These are phyloP conservation scores for Penicillium decumbens DNA, from an alignment of 2,329 filamentous ascomycete species.

Conservation along the genomic window DNA sequence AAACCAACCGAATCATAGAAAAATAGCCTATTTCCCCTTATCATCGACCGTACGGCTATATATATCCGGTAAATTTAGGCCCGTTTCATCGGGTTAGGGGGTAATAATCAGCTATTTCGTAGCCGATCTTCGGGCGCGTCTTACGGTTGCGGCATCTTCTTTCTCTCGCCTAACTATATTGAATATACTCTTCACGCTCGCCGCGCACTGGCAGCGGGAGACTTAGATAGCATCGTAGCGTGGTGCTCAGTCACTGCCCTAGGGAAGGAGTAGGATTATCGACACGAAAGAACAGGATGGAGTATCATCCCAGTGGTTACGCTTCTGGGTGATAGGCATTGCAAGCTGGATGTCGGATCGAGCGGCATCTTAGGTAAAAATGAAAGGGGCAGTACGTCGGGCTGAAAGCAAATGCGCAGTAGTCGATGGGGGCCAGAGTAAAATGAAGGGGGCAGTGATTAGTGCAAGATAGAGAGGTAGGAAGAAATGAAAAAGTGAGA, in stretches of 20 bases:
- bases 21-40: no score
- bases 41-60: no score
- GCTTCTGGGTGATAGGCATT: background rate
- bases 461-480: slow-evolving; percentile 15
- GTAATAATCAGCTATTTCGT: no score
- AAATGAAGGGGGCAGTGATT: slow-evolving; percentile 9
- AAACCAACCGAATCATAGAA: no score
- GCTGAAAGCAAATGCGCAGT: no score
- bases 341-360: slow-evolving; percentile 12
- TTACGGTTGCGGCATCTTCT: no score
- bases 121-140: no score
- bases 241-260: background rate
- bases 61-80: no score
- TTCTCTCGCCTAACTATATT: no score
- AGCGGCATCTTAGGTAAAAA: slow-evolving; percentile 16
- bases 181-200: no score
- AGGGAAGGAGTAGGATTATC: slow-evolving; percentile 8
- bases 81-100: no score
- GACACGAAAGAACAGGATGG: slow-evolving; percentile 4
- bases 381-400: slow-evolving; percentile 14
- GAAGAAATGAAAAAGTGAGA: slow-evolving; percentile 1
- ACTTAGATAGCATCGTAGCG: slow-evolving; percentile 13
- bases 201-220: slow-evolving; percentile 1
- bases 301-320: no score
- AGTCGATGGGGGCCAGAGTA: slow-evolving; percentile 3